Evolutionary conservation across 768 basidiomycete species (phyloP).

Genomic region (Suillus variegatus): DNA sequence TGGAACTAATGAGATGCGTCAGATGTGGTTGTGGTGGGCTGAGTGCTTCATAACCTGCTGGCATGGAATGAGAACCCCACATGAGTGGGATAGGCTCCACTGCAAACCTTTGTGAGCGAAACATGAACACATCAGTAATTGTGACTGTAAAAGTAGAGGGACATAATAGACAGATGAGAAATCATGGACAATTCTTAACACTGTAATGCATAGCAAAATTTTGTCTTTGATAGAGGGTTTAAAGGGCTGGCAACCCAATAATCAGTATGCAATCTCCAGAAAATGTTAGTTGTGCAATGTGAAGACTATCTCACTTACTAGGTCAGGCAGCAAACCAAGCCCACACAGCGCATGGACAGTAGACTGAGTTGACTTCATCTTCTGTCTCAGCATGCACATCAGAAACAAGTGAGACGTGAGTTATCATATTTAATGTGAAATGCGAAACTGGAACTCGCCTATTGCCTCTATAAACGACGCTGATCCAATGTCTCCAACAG

Average conservation of each 20-base stretch:
- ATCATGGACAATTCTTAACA: conserved; percentile 65
- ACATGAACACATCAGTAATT: conserved; percentile 31
- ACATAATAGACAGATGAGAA: conserved; percentile 98
- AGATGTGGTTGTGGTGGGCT: background rate
- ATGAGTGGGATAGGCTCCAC: too few species aligned
- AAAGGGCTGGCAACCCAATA: conserved; percentile 79
- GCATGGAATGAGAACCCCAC: too few species aligned
- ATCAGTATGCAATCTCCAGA: conserved; percentile 86
- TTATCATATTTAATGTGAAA: conserved; percentile 96
- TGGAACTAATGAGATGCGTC: background rate
- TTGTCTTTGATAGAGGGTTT: conserved; percentile 87
- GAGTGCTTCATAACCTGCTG: too few species aligned
- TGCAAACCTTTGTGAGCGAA: too few species aligned
- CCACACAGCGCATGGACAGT: conserved; percentile 93
- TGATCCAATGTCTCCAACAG: conserved; percentile 98
- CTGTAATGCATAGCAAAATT: conserved; percentile 40
- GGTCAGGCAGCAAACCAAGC: conserved; percentile 88
- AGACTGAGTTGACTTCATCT: conserved; percentile 98
- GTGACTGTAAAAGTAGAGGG: conserved; percentile 85
- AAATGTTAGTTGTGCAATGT: conserved; percentile 1
- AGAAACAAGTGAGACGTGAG: conserved; percentile 93
- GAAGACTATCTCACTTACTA: conserved; percentile 51
- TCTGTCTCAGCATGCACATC: conserved; percentile 98
- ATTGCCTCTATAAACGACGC: conserved; percentile 98
- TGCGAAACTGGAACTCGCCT: conserved; percentile 83